These are phyloP conservation scores for Apiospora saccharicola DNA, from an alignment of 2,329 filamentous ascomycete genomes.

Conservation along the genomic window DNA sequence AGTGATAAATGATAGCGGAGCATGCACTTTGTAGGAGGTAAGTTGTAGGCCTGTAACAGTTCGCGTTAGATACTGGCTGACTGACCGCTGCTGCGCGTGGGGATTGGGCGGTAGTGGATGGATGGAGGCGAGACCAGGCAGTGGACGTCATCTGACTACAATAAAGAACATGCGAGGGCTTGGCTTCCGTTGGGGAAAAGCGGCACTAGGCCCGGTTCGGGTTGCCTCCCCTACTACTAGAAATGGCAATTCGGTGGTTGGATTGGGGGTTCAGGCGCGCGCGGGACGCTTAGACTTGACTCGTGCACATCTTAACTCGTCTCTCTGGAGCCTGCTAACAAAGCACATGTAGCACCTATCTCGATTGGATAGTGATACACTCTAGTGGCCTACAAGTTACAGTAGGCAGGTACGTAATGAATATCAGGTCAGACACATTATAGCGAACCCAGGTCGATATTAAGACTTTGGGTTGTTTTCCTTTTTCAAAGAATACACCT, in stretches of 20 bases:
- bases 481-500: not conserved
- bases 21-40: slow-evolving; percentile 4
- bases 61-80: not conserved
- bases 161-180: slow-evolving; percentile 2
- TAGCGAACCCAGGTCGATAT: not conserved
- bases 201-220: not conserved
- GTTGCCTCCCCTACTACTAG: not conserved
- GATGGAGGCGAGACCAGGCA: slow-evolving; percentile 4
- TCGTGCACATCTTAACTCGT: not conserved
- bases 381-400: not conserved
- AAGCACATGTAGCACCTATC: not conserved
- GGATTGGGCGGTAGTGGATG: not conserved
- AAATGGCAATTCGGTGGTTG: slow-evolving; percentile 17
- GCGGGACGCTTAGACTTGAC: slow-evolving; percentile 4
- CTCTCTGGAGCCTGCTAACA: not conserved
- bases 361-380: not conserved
- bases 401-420: not conserved
- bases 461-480: not conserved
- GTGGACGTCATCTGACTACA: slow-evolving; percentile 12
- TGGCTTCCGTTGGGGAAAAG: slow-evolving; percentile 18
- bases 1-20: slow-evolving; percentile 16
- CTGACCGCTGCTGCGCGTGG: slow-evolving; percentile 6
- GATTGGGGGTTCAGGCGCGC: slow-evolving; percentile 1
- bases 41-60: not conserved
- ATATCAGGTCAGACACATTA: not conserved